These are phyloP conservation scores for Camelina hispida DNA, from an alignment of 345 rosid species.

Conservation along the genomic window DNA sequence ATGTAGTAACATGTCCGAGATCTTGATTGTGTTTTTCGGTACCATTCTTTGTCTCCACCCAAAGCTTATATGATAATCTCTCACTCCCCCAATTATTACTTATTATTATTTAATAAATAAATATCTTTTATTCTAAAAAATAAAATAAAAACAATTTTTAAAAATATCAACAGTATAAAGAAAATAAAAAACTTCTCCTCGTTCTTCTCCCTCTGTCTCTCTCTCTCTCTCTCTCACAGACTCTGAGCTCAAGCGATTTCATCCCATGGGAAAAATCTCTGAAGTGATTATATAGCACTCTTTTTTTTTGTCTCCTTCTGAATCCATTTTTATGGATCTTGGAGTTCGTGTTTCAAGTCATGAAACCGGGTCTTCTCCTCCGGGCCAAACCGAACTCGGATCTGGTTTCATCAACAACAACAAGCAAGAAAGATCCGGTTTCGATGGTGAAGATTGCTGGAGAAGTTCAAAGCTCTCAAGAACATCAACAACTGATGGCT, in stretches of 20 bases:
- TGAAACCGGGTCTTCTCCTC: constrained; percentile 49
- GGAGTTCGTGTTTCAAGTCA: constrained; percentile 56
- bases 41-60: constrained; percentile 48
- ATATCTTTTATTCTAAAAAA: background rate
- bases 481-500: constrained; percentile 45
- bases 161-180: constrained; percentile 35
- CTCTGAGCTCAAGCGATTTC: constrained; percentile 49
- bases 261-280: constrained; percentile 49
- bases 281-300: constrained; percentile 42
- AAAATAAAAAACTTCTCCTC: constrained; percentile 35
- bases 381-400: constrained; percentile 50
- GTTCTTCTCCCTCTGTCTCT: constrained; percentile 42
- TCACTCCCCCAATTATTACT: constrained; percentile 38
- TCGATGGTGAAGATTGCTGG: constrained; percentile 54
- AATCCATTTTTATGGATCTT: constrained; percentile 60
- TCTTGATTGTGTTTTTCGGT: constrained; percentile 43
- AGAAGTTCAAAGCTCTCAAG: constrained; percentile 50
- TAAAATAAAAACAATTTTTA: background rate
- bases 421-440: constrained; percentile 57
- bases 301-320: constrained; percentile 29
- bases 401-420: constrained; percentile 47
- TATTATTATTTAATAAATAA: constrained; percentile 16
- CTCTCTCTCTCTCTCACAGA: constrained; percentile 24
- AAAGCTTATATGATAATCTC: constrained; percentile 37
- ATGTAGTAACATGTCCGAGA: constrained; percentile 44